Evolutionary conservation across 2,329 filamentous ascomycete genomes (phyloP).

Genomic region (Botrytis squamosa): DNA sequence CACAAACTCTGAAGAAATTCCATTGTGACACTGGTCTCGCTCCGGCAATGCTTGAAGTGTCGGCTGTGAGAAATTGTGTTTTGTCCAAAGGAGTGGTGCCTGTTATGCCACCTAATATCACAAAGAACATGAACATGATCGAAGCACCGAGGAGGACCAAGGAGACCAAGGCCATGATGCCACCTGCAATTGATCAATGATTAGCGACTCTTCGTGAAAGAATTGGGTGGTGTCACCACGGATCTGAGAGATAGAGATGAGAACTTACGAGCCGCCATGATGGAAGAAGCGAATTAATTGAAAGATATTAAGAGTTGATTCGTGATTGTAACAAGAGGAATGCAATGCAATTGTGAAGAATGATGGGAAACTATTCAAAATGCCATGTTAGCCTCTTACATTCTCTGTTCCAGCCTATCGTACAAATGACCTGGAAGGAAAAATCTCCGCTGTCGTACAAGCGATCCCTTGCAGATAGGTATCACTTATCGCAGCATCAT

Average conservation of each 20-base stretch:
- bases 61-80: conserved; percentile 83
- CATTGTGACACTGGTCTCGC: conserved; percentile 70
- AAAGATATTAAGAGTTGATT: neutral
- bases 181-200: conserved; percentile 45
- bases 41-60: conserved; percentile 69
- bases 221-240: neutral
- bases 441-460: neutral
- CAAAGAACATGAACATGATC: conserved; percentile 63
- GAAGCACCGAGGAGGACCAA: conserved; percentile 61
- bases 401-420: neutral
- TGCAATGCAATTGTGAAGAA: neutral
- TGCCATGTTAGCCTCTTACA: conserved; percentile 2
- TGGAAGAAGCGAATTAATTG: neutral
- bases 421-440: neutral
- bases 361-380: conserved; percentile 4
- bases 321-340: neutral
- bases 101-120: conserved; percentile 59
- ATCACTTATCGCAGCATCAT: neutral
- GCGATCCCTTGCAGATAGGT: neutral
- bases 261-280: conserved; percentile 8
- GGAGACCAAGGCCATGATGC: conserved; percentile 54
- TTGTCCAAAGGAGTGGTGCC: conserved; percentile 60
- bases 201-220: neutral
- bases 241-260: neutral
- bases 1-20: conserved; percentile 88